These are phyloP conservation scores for Fragaria iinumae DNA, from an alignment of 306 rosid genomes.

Conservation along the genomic window DNA sequence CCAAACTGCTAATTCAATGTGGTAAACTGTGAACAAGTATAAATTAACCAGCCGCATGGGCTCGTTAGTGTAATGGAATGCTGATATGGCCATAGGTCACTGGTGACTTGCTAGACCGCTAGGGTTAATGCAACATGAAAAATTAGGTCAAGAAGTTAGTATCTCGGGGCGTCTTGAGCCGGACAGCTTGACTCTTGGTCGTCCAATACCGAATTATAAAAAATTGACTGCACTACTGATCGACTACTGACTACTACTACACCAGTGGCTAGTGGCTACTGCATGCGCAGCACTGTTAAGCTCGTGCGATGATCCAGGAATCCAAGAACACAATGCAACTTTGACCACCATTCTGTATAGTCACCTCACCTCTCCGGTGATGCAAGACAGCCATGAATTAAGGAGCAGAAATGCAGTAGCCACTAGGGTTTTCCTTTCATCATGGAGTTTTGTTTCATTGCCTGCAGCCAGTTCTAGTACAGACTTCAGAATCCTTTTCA, in stretches of 20 bases:
- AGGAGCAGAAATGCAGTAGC: not conserved
- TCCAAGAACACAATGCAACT: not conserved
- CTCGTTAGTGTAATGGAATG: not conserved
- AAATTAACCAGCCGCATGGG: not conserved
- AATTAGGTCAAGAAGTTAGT: not conserved
- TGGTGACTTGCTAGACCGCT: not conserved
- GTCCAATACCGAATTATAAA: not conserved
- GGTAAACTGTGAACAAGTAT: not conserved
- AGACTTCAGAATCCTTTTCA: not conserved
- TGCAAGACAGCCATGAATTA: not conserved
- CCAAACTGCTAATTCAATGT: not conserved
- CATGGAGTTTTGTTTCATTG: not conserved
- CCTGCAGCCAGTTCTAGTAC: not conserved
- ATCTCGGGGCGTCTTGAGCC: constrained; percentile 10
- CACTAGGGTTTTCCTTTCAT: not conserved
- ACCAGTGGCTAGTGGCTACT: too few species aligned
- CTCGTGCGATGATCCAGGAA: not conserved
- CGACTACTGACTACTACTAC: not conserved
- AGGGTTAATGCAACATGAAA: not conserved
- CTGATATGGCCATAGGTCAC: not conserved
- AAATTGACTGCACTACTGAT: not conserved
- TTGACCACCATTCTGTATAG: not conserved
- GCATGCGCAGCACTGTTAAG: not conserved
- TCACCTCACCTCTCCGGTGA: not conserved
- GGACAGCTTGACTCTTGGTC: constrained; percentile 4